phyloP scores from a whole-genome alignment of 208 protist genomes.

The Acanthamoeba lenticulata region DNA sequence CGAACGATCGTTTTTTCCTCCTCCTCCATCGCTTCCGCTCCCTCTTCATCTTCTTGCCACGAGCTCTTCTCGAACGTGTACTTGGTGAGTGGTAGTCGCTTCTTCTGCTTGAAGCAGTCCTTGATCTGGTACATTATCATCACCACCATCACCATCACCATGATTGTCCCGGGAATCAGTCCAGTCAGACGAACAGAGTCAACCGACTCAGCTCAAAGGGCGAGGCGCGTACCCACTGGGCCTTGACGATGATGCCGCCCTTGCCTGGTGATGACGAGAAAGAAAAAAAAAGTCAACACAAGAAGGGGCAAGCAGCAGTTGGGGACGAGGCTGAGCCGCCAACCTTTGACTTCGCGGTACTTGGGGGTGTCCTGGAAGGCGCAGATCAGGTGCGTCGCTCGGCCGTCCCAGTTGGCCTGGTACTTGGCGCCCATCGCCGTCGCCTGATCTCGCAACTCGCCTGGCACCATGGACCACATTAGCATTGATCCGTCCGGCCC shows the following conservation, averaged over 20 bases:
- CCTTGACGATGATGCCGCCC: constrained; percentile 36
- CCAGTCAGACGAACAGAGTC: neutral
- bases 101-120: constrained; percentile 26
- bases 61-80: neutral
- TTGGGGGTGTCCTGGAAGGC: constrained; percentile 49
- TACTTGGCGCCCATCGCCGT: constrained; percentile 23
- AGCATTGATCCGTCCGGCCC: neutral
- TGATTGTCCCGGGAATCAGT: too few relatives aligned
- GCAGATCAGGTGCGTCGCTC: constrained; percentile 24
- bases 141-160: too few relatives aligned
- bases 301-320: neutral
- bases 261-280: constrained; percentile 1
- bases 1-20: neutral
- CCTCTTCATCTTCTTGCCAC: neutral
- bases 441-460: neutral
- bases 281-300: neutral
- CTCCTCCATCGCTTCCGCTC: neutral
- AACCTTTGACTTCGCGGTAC: constrained; percentile 28
- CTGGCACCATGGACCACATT: neutral
- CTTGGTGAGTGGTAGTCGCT: neutral
- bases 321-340: neutral
- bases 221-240: neutral
- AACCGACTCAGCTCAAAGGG: too few relatives aligned
- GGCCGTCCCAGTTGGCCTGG: constrained; percentile 3
- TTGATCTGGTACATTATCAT: neutral